These are phyloP conservation scores for Allium cepa DNA, from an alignment of 106 monocot species.

Conservation along the genomic window DNA sequence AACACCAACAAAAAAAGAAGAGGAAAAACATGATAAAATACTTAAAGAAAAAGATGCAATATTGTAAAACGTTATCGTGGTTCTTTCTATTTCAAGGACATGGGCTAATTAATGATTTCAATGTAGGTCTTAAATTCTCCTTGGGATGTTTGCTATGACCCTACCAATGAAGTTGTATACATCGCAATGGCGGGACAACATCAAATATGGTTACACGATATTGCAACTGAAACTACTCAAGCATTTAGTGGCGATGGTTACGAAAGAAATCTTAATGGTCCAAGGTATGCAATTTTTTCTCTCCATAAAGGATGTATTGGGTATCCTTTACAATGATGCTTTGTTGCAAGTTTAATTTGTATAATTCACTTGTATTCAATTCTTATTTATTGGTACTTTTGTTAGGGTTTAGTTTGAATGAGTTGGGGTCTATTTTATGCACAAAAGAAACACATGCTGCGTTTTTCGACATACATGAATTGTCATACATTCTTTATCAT, in stretches of 20 bases:
- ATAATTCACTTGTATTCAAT: not conserved
- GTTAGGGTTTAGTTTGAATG: too few species aligned
- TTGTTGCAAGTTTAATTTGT: not conserved
- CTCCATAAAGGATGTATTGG: not conserved
- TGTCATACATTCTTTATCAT: too few species aligned
- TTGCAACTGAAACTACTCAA: slow-evolving; percentile 44
- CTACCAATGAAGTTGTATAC: slow-evolving; percentile 62
- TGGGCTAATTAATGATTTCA: not conserved
- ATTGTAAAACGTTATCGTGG: too few species aligned
- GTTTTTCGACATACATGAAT: too few species aligned
- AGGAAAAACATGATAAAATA: too few species aligned
- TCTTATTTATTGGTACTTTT: too few species aligned
- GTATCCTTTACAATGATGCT: not conserved
- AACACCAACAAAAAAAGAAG: too few species aligned
- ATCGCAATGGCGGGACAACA: slow-evolving; percentile 99
- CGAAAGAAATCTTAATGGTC: slow-evolving; percentile 91
- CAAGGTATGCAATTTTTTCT: slow-evolving; percentile 43
- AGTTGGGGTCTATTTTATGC: too few species aligned
- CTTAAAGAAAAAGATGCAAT: too few species aligned
- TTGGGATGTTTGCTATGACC: slow-evolving; percentile 92
- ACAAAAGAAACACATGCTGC: too few species aligned
- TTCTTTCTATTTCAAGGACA: too few species aligned
- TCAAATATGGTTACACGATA: slow-evolving; percentile 87
- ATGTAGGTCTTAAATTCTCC: slow-evolving; percentile 90
- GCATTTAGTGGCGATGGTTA: slow-evolving; percentile 89